Base-by-base conservation (phyloP, 2,329 filamentous ascomycete genomes). In the Botrytis squamosa region DNA sequence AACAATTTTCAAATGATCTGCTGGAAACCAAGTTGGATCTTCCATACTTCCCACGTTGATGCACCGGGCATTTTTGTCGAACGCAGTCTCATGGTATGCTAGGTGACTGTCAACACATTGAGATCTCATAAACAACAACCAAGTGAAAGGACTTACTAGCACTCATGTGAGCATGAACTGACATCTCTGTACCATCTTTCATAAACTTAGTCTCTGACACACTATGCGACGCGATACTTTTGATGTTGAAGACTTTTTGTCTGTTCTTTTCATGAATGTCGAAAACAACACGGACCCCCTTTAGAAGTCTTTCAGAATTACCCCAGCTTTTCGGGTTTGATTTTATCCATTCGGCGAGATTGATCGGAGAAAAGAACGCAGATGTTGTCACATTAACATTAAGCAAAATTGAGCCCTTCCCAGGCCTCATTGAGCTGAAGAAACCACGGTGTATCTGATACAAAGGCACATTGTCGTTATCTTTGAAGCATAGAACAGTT, bases 351-450 rank as follows among this genome's bases (percentile, higher is more conserved):
- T 9, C 8, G 29, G 62, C 9, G 4, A 65, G 62, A 3, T 20
- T 8, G 1, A 65, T 65, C 2, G 62, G 40, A n/a, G 62, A 65
- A 65, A 44, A 46, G n/a, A 44, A 65, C 20, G 62, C 40, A 10
- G 40, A 63, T 25, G 76, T 74, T n/a, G 42, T 65, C 18, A 42
- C 49, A 20, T 75, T 77, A 42, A 76, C 67, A 49, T 75, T 75
- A 12, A 77, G 49, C 8, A 74, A 44, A 4, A 76, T 62, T 16
- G 63, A 70, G 1, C 57, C 66, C 38, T 73, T 1, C 3, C 73
- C 76, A 18, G 75, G 74, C 20, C 75, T 60, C 46, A 75, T 62
- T 18, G 75, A 77, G 20, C 38, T 49, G 40, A 75, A 76, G 52
- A 74, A 75, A 8, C 74, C 76, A 10, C 29, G 70, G 38, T 55